Conservation (phyloP, 768 basidiomycete species). For the Lentinus brumalis region DNA sequence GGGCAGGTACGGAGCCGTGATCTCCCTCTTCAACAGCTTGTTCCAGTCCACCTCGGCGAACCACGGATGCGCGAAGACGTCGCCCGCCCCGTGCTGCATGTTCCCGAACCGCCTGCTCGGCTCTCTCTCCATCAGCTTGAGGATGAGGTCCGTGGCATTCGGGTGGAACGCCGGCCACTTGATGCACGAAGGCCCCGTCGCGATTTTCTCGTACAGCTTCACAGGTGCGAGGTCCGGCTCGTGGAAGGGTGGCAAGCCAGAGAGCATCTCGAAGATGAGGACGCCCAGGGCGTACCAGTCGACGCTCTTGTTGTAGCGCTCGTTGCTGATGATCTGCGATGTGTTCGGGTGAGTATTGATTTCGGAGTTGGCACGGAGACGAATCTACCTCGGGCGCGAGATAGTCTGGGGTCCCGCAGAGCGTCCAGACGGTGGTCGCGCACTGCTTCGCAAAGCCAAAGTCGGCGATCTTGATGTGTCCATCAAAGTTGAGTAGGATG, state of each 20-base stretch:
- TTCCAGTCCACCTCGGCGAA: slow-evolving; percentile 94
- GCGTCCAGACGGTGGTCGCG: slow-evolving; percentile 86
- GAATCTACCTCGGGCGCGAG: slow-evolving; percentile 83
- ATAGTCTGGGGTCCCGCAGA: slow-evolving; percentile 96
- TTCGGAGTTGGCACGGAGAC: too few species aligned
- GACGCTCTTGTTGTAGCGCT: slow-evolving; percentile 92
- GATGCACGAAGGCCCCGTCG: slow-evolving; percentile 70
- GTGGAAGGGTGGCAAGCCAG: slow-evolving; percentile 94
- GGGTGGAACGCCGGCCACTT: slow-evolving; percentile 80
- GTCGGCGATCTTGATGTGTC: slow-evolving; percentile 96
- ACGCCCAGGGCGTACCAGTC: slow-evolving; percentile 99
- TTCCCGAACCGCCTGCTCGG: slow-evolving; percentile 90
- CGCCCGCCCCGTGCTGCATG: slow-evolving; percentile 81
- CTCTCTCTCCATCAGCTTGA: slow-evolving; percentile 88
- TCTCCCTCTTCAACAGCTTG: slow-evolving; percentile 77
- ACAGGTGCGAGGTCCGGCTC: slow-evolving; percentile 83
- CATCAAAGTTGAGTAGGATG: slow-evolving; percentile 89
- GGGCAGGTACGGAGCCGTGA: slow-evolving; percentile 94
- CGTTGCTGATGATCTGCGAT: slow-evolving; percentile 70
- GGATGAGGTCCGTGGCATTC: slow-evolving; percentile 84
- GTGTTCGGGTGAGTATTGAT: too few species aligned
- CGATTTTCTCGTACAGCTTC: slow-evolving; percentile 89
- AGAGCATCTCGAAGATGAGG: slow-evolving; percentile 97
- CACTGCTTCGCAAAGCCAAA: slow-evolving; percentile 96
- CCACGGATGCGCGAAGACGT: slow-evolving; percentile 94